Evolutionary conservation across 768 basidiomycete genomes (phyloP).

Genomic region (Serendipita sp.): DNA sequence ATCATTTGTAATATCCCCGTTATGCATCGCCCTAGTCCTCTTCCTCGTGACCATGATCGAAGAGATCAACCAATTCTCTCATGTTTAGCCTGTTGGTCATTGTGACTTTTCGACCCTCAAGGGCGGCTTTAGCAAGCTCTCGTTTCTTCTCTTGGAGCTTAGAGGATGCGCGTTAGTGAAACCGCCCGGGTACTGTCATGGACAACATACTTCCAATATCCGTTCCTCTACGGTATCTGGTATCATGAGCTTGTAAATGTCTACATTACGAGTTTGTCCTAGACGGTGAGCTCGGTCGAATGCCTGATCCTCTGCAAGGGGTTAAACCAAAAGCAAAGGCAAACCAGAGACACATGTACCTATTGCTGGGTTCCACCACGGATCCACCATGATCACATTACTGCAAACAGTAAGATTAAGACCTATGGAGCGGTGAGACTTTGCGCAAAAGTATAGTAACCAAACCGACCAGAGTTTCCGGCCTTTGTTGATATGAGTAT

Average conservation of each 20-base stretch:
- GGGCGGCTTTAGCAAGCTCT: slow-evolving; percentile 60
- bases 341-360: slow-evolving; percentile 7
- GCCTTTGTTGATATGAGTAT: slow-evolving; percentile 96
- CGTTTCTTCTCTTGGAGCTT: slow-evolving; percentile 89
- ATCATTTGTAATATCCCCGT: not conserved
- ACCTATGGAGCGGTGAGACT: slow-evolving; percentile 26
- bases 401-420: slow-evolving; percentile 87
- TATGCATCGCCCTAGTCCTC: not conserved
- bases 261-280: slow-evolving; percentile 73
- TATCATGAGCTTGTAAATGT: slow-evolving; percentile 80
- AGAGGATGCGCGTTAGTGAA: not conserved
- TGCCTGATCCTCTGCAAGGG: slow-evolving; percentile 54
- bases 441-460: not conserved
- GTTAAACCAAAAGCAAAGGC: slow-evolving; percentile 6
- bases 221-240: slow-evolving; percentile 77
- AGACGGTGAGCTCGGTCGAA: slow-evolving; percentile 84
- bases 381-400: slow-evolving; percentile 80
- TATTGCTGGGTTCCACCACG: slow-evolving; percentile 86
- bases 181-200: not conserved
- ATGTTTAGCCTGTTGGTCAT: slow-evolving; percentile 58
- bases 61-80: slow-evolving; percentile 72
- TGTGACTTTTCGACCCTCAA: slow-evolving; percentile 80
- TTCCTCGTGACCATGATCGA: slow-evolving; percentile 30
- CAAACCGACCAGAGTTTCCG: slow-evolving; percentile 59
- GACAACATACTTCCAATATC: slow-evolving; percentile 42